Base-by-base conservation (phyloP, 306 rosid genomes). In the Leucaena leucocephala region DNA sequence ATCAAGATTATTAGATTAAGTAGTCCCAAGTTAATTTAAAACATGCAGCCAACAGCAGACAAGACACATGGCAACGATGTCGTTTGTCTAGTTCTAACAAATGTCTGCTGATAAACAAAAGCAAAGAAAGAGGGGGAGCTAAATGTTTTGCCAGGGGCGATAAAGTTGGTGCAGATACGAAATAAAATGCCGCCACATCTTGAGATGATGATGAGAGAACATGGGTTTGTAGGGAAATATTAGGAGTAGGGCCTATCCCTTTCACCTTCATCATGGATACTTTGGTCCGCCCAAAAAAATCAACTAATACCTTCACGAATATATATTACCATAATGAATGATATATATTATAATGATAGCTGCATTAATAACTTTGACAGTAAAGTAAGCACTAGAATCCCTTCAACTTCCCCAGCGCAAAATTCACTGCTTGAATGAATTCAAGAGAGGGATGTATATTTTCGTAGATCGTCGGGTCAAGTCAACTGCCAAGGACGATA, bases 231-330 rank as follows among this genome's bases (percentile, higher is more conserved):
- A 80, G 64, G 74, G 78, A 78, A 75, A 34, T 61, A 33, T 12
- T 7, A 50, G 8, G 21, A 50, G 58, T 17, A 50, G 58, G 58
- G 8, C 21, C 27, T 27, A 27, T 27, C 27, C 27, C 27, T 27
- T 27, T 27, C 58, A 75, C 70, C 83, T 68, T 81, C 86, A 77
- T 86, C 74, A 86, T 76, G 69, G 76, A 84, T 81, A 64, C 72
- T 70, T 50, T 80, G 83, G 89, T 86, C 83, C 80, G 92, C 69
- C 69, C 77, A 68, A 36, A 19, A 87, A 80, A 67, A 27, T 27
- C 27, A 27, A 27, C 27, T 27, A 27, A 27, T 27, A 27, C 27
- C 27, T 27, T 27, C 27, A 27, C 27, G 27, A 27, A 27, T 27
- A 27, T 27, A 27, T 27, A 27, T 27, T 27, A 27, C 27, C 27